Evolutionary conservation across 768 basidiomycete species (phyloP), one percentile per base, ranked within the genome.

Genomic region (Nidula microcarpa): DNA sequence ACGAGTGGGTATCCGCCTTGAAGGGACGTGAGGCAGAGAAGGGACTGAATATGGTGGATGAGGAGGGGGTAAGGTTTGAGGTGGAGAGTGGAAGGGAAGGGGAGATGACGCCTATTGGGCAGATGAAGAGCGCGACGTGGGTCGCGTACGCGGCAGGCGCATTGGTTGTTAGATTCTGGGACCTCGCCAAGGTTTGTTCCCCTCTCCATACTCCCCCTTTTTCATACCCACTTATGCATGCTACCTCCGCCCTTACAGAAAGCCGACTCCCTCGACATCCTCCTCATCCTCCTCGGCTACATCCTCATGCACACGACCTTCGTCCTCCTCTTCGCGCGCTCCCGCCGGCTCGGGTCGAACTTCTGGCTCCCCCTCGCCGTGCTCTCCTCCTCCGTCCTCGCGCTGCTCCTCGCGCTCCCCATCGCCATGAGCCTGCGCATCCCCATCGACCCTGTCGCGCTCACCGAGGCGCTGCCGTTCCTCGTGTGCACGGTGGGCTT

Each of bases 401-500:
- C 91, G 0, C 87, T 98, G 64, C 79, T 99, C 51, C 75, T 94
- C 51, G 80, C 92, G 10, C 80, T 98, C 5, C 88, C 96, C 11
- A 80, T 87, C 50, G 85, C 85, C 6, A 74, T 80, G 68, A 67
- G 80, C 10, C 77, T 98, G 53, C 78, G 80, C 60, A 92, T 99
- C 54, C 88, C 86, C 16, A 86, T 99, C 60, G 95, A 98, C 67
- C 93, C 94, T 1, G 87, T 98, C 50, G 87, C 87, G 8, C 79
- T 99, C 49, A 93, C 91, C 8, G 97, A 99, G 68, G 96, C 97
- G 0, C 81, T 99, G 0, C 97, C 97, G 0, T 98, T 98, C 85
- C 77, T 98, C 47, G 95, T 99, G 35, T 96, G 96, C 68, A 97
- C 94, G 1, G 86, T 99, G 55, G 96, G 96, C 6, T 99, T 98